Conservation (phyloP, 495 filamentous ascomycete genomes). For the Recurvomyces mirabilis region DNA sequence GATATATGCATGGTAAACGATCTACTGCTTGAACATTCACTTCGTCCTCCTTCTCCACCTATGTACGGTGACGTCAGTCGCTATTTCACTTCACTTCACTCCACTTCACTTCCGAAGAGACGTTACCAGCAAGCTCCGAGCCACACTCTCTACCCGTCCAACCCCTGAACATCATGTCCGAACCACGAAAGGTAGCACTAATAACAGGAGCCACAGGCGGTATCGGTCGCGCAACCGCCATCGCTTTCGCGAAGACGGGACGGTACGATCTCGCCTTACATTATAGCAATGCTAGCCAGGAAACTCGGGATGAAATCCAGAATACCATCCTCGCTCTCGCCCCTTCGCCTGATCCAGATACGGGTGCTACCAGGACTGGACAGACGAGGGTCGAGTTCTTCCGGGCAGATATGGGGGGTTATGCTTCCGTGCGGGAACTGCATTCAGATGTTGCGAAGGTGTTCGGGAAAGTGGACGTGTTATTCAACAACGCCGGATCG, state of each 20-base stretch:
- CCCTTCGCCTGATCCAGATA: neutral
- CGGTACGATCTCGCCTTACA: slow-evolving; percentile 25
- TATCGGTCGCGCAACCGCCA: slow-evolving; percentile 25
- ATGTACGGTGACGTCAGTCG: too few relatives aligned
- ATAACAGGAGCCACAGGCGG: slow-evolving; percentile 28
- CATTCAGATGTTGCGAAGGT: slow-evolving; percentile 20
- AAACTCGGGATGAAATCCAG: slow-evolving; percentile 16
- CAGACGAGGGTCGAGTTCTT: slow-evolving; percentile 19
- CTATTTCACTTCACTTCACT: too few relatives aligned
- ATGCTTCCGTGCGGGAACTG: slow-evolving; percentile 25
- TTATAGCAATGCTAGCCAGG: slow-evolving; percentile 22
- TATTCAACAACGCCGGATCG: slow-evolving; percentile 33
- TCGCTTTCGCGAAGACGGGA: slow-evolving; percentile 19
- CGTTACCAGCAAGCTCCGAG: too few relatives aligned
- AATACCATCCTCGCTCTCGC: slow-evolving; percentile 6
- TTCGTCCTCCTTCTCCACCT: too few relatives aligned
- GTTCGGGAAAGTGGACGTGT: slow-evolving; percentile 25
- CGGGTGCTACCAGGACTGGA: neutral
- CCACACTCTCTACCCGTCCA: too few relatives aligned
- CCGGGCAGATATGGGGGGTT: slow-evolving; percentile 29
- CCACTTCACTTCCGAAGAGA: too few relatives aligned
- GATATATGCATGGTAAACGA: neutral
- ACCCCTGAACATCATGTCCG: too few relatives aligned
- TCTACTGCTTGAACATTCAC: too few relatives aligned
- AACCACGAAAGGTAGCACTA: slow-evolving; percentile 4